Conservation (phyloP, 2,329 filamentous ascomycete genomes). For the Uncinocarpus reesii region DNA sequence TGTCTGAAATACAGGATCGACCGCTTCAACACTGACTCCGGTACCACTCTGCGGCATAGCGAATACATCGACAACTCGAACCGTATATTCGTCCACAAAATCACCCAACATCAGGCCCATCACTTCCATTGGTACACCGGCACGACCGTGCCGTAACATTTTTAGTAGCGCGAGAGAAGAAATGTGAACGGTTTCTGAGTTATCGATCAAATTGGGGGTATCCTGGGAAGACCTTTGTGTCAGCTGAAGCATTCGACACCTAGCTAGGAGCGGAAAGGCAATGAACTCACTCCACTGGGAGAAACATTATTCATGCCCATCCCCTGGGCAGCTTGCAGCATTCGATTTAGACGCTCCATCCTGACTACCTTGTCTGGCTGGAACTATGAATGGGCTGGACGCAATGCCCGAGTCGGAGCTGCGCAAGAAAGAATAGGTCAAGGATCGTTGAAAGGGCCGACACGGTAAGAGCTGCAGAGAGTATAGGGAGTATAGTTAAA, state of each 20-base stretch:
- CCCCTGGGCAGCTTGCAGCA: slow-evolving; percentile 64
- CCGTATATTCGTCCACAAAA: slow-evolving; percentile 98
- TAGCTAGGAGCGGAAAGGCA: not conserved
- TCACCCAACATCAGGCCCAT: slow-evolving; percentile 99
- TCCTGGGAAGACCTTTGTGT: slow-evolving; percentile 47
- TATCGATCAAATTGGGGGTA: slow-evolving; percentile 85
- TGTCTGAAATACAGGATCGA: slow-evolving; percentile 96
- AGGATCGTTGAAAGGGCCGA: too few species aligned
- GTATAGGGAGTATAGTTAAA: too few species aligned
- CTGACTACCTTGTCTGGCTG: slow-evolving; percentile 19
- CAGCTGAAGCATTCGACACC: not conserved
- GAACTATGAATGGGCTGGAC: not conserved
- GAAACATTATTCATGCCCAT: slow-evolving; percentile 39
- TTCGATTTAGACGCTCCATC: slow-evolving; percentile 88
- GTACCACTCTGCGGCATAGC: slow-evolving; percentile 99
- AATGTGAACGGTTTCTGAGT: slow-evolving; percentile 98
- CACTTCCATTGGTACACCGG: slow-evolving; percentile 98
- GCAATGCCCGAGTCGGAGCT: not conserved
- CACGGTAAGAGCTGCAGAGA: too few species aligned
- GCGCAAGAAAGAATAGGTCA: too few species aligned
- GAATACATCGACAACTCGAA: slow-evolving; percentile 96
- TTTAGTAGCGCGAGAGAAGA: slow-evolving; percentile 94
- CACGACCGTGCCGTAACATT: slow-evolving; percentile 95
- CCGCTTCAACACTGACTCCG: slow-evolving; percentile 93
- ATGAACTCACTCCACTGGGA: slow-evolving; percentile 31